phyloP scores from a whole-genome alignment of 1,139 yeast genomes.

The Nakaseomyces bracarensis region DNA sequence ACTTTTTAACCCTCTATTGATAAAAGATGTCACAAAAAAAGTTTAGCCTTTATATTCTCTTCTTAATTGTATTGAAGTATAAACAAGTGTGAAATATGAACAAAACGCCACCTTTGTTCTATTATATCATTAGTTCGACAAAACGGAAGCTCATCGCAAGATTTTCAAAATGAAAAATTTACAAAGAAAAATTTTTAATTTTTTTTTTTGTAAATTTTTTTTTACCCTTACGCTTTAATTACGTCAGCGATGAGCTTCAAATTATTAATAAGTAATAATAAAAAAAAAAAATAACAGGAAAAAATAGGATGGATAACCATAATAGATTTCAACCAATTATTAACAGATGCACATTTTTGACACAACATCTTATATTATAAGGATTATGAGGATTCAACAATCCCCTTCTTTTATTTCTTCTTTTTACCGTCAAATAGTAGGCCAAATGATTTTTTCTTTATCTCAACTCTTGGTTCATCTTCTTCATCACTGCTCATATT shows the following conservation, averaged over 20 bases:
- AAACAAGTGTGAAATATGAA: no score
- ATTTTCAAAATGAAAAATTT: slow-evolving; percentile 1
- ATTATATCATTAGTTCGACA: background rate
- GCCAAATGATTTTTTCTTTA: slow-evolving; percentile 18
- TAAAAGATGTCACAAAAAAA: background rate
- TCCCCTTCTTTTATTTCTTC: slow-evolving; percentile 14
- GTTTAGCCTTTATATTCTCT: background rate
- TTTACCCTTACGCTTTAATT: slow-evolving; percentile 2
- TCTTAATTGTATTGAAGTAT: no score
- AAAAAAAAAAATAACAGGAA: background rate
- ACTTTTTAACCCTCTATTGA: background rate
- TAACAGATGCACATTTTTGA: no score
- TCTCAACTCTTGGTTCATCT: slow-evolving; percentile 15
- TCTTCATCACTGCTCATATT: slow-evolving; percentile 8
- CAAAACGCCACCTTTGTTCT: no score
- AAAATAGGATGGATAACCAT: background rate
- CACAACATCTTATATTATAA: no score
- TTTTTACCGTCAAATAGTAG: slow-evolving; percentile 16
- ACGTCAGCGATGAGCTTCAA: slow-evolving; percentile 6
- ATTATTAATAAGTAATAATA: background rate
- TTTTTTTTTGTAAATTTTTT: no score
- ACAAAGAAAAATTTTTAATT: no score
- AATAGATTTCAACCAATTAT: background rate
- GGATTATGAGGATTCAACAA: background rate
- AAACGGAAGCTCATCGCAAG: slow-evolving; percentile 6